Evolutionary conservation across 73 alveolate species (phyloP).

Genomic region (Tetrahymena thermophila): DNA sequence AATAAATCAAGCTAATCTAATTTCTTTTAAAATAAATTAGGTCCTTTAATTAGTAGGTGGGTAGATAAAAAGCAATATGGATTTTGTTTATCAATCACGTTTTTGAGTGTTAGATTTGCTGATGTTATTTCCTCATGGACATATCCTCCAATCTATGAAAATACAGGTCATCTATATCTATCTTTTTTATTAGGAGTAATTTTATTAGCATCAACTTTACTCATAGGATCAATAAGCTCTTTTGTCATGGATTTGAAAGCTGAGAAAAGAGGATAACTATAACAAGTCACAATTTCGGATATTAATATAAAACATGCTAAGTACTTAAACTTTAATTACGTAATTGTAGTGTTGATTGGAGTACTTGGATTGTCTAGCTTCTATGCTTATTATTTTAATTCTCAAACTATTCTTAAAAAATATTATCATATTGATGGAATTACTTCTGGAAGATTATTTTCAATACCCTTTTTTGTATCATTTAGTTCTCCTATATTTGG

Average conservation of each 20-base stretch:
- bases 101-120: neutral
- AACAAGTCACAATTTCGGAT: neutral
- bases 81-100: neutral
- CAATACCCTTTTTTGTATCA: neutral
- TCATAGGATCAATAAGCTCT: neutral
- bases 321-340: neutral
- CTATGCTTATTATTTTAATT: neutral
- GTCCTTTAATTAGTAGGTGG: neutral
- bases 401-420: neutral
- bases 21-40: neutral
- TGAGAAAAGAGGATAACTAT: neutral
- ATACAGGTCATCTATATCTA: neutral
- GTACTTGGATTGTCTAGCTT: neutral
- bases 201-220: neutral
- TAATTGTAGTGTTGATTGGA: neutral
- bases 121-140: neutral
- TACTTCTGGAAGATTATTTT: neutral
- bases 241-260: neutral
- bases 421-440: neutral
- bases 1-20: neutral
- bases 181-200: neutral
- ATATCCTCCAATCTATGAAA: neutral
- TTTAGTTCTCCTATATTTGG: neutral
- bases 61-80: neutral
- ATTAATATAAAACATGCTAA: neutral